Evolutionary conservation across 169 alveolate species (phyloP), one percentile per base, ranked within the genome.

Genomic region (Eimeria necatrix): DNA sequence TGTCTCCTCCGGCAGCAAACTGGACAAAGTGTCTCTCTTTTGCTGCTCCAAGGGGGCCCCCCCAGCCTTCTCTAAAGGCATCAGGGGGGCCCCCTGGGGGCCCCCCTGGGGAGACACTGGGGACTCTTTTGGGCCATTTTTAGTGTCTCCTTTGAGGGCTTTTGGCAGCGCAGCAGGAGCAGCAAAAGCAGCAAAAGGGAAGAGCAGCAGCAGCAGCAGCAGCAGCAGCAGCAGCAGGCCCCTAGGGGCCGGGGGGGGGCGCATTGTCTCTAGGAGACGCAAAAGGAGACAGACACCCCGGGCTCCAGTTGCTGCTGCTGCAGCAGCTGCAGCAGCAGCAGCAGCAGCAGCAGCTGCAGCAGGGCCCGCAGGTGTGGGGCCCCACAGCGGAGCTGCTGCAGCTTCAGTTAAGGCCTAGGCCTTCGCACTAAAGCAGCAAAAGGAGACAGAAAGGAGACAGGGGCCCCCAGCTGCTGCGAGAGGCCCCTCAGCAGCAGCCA

Each of bases 81-180:
- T n/a, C n/a, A n/a, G n/a, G n/a, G n/a, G n/a, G n/a, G n/a, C n/a
- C n/a, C n/a, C n/a, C n/a, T n/a, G n/a, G n/a, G n/a, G n/a, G n/a
- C n/a, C n/a, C n/a, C n/a, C n/a, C n/a, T n/a, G n/a, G n/a, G n/a
- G n/a, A n/a, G n/a, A n/a, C n/a, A n/a, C n/a, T n/a, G n/a, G n/a
- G n/a, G n/a, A 4, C 78, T 22, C 49, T 2, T 18, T 6, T n/a
- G 74, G 74, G 22, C 6, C 0, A 8, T 61, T 61, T 61, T n/a
- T 6, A 18, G 74, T 61, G 74, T 61, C 74, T 61, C 74, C 74
- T 61, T n/a, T 12, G 78, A 41, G n/a, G 78, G n/a, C 78, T 22
- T 48, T 12, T 68, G 26, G 78, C 7, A 10, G 48, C n/a, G 78
- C 78, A 68, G 73, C 4, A 4, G 6, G 32, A 61, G 73, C 73